Evolutionary conservation across 129 eudicot genomes (phyloP), one percentile per base, ranked within the genome.

Genomic region (Lactuca sativa): DNA sequence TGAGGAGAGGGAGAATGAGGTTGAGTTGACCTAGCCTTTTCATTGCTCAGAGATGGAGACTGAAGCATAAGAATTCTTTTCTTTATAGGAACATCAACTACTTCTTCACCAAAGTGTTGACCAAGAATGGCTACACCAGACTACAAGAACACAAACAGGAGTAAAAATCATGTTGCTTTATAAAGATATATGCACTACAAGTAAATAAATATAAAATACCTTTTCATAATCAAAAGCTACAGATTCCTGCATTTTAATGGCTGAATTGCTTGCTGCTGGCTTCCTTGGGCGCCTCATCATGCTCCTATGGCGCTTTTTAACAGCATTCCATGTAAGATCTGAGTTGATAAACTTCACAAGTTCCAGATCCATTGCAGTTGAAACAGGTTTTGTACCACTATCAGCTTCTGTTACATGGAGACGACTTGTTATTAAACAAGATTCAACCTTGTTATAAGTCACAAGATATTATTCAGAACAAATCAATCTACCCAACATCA

Each of bases 51-150:
- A 15, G 80, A 77, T 31, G 88, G 77, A 70, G 90, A 72, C 67
- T 75, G 75, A 59, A 75, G 74, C 72, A 76, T 64, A 38, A 73
- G 76, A 61, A 93, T 82, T 75, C 96, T 80, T 77, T 91, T 91
- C 89, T 91, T 91, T 10, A 88, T 73, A 32, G 97, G 97, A 5
- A 88, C 90, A 67, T 84, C 82, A n/a, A 59, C 81, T 4, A 74
- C 61, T 78, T 80, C 84, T n/a, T 77, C 90, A 68, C 82, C 62
- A 68, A 81, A 77, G 55, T 59, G 78, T 47, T 79, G 84, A 30
- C 87, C 88, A 34, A 72, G 80, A 75, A 64, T 67, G 9, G 80
- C 73, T 57, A 66, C 90, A 72, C 85, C 86, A 58, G 80, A 81
- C 97, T 91, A 90, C 59, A 40, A 74, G 56, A 21, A 68, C 31